Conservation (phyloP, 2,329 filamentous ascomycete genomes). For the Beauveria sp. region DNA sequence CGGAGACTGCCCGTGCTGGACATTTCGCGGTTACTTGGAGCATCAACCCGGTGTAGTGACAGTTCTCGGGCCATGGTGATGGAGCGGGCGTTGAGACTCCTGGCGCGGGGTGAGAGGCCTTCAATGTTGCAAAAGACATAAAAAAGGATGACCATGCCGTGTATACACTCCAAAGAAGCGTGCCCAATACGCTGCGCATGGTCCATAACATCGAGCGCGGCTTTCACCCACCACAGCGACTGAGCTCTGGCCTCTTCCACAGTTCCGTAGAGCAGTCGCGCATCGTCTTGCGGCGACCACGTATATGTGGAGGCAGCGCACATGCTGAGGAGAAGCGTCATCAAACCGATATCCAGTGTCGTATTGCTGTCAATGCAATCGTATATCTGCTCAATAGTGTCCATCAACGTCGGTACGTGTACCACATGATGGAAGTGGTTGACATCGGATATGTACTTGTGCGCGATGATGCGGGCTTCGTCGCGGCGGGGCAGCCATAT, state of each 20-base stretch:
- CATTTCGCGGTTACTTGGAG: constrained; percentile 18
- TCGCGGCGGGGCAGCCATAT: constrained; percentile 27
- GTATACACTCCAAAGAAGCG: constrained; percentile 26
- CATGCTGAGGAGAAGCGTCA: constrained; percentile 23
- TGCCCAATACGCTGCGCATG: constrained; percentile 22
- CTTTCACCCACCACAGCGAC: constrained; percentile 25
- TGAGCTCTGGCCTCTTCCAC: constrained; percentile 22
- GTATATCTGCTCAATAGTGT: constrained; percentile 24
- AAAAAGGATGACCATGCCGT: constrained; percentile 30
- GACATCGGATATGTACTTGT: constrained; percentile 24
- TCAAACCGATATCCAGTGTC: constrained; percentile 17
- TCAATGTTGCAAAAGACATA: constrained; percentile 32
- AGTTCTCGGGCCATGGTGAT: constrained; percentile 26
- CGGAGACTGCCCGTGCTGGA: constrained; percentile 20
- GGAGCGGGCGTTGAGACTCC: constrained; percentile 21
- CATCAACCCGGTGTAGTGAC: constrained; percentile 32
- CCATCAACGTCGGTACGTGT: constrained; percentile 21
- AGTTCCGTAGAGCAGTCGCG: constrained; percentile 20
- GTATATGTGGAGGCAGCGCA: constrained; percentile 24
- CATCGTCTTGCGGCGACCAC: constrained; percentile 24
- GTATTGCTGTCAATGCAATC: constrained; percentile 20
- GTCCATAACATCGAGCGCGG: constrained; percentile 28
- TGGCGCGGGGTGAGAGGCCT: constrained; percentile 26
- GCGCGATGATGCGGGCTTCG: constrained; percentile 22
- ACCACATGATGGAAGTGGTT: constrained; percentile 26